Percentiles rank a stretch among this genome's conserved stretches.
These are phyloP conservation scores for Wickerhamomyces sp. DNA, from an alignment of 1,139 yeast species.

Conservation along the genomic window DNA sequence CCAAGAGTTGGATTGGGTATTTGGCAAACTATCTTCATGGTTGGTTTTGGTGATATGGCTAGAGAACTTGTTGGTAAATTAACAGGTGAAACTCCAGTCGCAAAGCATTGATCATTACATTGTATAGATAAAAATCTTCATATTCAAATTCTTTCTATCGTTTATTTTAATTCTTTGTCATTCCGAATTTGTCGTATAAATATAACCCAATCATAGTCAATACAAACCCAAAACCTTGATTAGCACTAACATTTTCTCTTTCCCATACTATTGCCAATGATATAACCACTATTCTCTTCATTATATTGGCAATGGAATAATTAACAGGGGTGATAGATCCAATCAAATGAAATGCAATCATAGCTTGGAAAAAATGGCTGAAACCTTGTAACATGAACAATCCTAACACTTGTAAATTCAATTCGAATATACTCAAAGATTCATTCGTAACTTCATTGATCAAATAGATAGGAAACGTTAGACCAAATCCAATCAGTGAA, in stretches of 20 bases:
- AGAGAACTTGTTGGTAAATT: conserved; percentile 55
- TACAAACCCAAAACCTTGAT: conserved; percentile 65
- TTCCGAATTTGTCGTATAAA: conserved; percentile 76
- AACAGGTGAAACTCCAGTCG: conserved; percentile 51
- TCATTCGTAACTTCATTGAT: conserved; percentile 48
- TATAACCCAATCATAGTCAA: conserved; percentile 64
- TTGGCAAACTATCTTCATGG: conserved; percentile 99
- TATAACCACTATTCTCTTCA: conserved; percentile 84
- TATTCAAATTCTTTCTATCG: background rate
- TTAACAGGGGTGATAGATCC: conserved; percentile 85
- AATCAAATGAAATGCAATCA: conserved; percentile 83
- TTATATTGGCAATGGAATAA: conserved; percentile 83
- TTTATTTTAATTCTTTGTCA: conserved; percentile 12
- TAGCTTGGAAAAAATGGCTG: conserved; percentile 79
- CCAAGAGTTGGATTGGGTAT: conserved; percentile 96
- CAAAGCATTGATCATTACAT: conserved; percentile 38
- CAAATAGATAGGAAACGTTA: conserved; percentile 76
- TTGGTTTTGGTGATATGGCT: conserved; percentile 95
- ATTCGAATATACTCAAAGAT: conserved; percentile 30
- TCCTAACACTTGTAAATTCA: conserved; percentile 31
- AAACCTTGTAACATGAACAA: conserved; percentile 60
- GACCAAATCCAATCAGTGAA: conserved; percentile 69
- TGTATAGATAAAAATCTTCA: background rate
- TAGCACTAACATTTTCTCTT: conserved; percentile 47
- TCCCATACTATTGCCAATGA: conserved; percentile 78